phyloP scores from a whole-genome alignment of 306 rosid species.

The Casuarina cunninghamiana region DNA sequence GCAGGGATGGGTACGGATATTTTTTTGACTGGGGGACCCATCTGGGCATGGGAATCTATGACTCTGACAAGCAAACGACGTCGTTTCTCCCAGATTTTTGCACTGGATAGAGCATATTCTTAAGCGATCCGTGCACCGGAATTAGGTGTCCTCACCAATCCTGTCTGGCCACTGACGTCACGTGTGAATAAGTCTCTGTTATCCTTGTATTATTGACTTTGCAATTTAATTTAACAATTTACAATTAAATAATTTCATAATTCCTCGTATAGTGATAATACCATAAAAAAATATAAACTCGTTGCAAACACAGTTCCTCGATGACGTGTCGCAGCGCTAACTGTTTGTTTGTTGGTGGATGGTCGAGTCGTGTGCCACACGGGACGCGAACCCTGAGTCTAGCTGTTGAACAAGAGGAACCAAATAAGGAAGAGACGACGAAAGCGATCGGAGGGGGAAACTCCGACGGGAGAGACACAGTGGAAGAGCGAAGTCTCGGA shows the following conservation, averaged over 20 bases:
- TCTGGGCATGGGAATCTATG: constrained; percentile 2
- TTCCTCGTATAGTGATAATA: too few relatives aligned
- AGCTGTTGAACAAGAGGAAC: background rate
- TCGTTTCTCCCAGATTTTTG: background rate
- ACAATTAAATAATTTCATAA: background rate
- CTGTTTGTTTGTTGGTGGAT: background rate
- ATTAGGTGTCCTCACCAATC: constrained; percentile 5
- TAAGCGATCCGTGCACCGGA: background rate
- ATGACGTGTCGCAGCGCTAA: constrained; percentile 26
- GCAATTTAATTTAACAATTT: background rate
- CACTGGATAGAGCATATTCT: background rate
- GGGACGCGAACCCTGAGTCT: background rate
- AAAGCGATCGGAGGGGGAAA: background rate
- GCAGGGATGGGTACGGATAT: constrained; percentile 18
- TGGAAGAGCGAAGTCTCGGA: background rate
- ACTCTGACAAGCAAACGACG: background rate
- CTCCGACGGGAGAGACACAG: background rate
- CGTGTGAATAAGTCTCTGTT: background rate
- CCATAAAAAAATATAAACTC: too few relatives aligned
- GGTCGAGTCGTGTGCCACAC: constrained; percentile 3
- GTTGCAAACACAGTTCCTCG: too few relatives aligned
- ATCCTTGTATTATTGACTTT: background rate
- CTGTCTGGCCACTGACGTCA: background rate
- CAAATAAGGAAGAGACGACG: background rate
- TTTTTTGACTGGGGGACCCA: constrained; percentile 18